Conservation (phyloP, 345 rosid species). For the Citrus glauca region DNA sequence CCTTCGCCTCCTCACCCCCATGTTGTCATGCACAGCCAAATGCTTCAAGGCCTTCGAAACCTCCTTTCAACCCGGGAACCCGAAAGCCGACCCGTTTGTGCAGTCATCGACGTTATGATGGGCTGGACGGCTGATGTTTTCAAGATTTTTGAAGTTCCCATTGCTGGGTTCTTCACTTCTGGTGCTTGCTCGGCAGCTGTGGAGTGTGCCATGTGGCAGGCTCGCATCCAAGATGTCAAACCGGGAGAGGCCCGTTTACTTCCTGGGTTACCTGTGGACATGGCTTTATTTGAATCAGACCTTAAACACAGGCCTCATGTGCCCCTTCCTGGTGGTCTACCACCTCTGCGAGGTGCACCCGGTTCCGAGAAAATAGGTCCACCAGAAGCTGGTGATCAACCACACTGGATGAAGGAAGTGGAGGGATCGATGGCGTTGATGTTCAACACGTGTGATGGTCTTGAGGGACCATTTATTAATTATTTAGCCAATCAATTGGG, state of each 20-base stretch:
- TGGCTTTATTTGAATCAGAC: background rate
- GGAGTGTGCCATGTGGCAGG: conserved; percentile 31
- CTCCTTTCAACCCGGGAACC: conserved; percentile 18
- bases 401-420: no score
- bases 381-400: no score
- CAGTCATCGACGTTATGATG: conserved; percentile 39
- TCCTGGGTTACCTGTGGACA: conserved; percentile 21
- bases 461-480: no score
- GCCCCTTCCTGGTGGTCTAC: no score
- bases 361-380: background rate
- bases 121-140: conserved; percentile 19
- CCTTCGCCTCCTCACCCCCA: background rate
- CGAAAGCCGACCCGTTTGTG: conserved; percentile 9
- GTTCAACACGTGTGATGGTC: no score
- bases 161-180: conserved; percentile 23
- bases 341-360: no score
- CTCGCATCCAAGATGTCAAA: conserved; percentile 4
- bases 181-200: conserved; percentile 35
- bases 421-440: no score
- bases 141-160: conserved; percentile 14
- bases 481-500: no score
- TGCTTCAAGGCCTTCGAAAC: conserved; percentile 18
- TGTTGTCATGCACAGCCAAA: background rate
- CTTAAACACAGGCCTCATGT: no score
- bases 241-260: conserved; percentile 26